Evolutionary conservation across 75 land plant genomes (phyloP).

Genomic region (Cunninghamia lanceolata): DNA sequence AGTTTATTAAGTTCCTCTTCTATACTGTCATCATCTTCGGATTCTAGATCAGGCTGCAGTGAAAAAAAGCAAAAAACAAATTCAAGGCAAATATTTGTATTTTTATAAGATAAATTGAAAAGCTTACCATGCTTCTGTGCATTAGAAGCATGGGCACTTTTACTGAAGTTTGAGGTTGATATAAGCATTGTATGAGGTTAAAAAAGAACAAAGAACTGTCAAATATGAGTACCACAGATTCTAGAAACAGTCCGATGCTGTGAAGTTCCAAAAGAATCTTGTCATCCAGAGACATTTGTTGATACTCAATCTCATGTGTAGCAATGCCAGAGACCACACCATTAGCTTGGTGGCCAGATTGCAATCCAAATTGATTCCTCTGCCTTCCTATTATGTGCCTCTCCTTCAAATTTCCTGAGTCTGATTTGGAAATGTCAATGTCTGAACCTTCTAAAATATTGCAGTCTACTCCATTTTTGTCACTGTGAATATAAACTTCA

Average conservation of each 20-base stretch:
- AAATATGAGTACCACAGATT: conserved; percentile 34
- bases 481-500: conserved; percentile 5
- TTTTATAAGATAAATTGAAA: not conserved
- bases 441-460: conserved; percentile 9
- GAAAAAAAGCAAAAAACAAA: conserved; percentile 10
- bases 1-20: conserved; percentile 42
- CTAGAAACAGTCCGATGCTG: conserved; percentile 66
- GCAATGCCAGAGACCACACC: conserved; percentile 16
- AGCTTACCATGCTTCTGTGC: not conserved
- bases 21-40: conserved; percentile 61
- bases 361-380: not conserved
- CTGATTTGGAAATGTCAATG: not conserved
- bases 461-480: conserved; percentile 19
- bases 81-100: not conserved
- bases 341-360: not conserved
- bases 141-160: not conserved
- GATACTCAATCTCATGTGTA: conserved; percentile 47
- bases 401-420: not conserved
- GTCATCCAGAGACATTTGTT: conserved; percentile 60
- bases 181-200: not conserved
- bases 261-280: conserved; percentile 71
- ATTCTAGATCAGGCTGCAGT: conserved; percentile 49
- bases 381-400: not conserved
- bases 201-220: not conserved
- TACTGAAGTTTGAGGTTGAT: not conserved